A percentile compares a stretch with the other conserved stretches of the same genome.
Evolutionary conservation across 1,139 yeast species (phyloP).

Genomic region (Scheffersomyces stambukii): DNA sequence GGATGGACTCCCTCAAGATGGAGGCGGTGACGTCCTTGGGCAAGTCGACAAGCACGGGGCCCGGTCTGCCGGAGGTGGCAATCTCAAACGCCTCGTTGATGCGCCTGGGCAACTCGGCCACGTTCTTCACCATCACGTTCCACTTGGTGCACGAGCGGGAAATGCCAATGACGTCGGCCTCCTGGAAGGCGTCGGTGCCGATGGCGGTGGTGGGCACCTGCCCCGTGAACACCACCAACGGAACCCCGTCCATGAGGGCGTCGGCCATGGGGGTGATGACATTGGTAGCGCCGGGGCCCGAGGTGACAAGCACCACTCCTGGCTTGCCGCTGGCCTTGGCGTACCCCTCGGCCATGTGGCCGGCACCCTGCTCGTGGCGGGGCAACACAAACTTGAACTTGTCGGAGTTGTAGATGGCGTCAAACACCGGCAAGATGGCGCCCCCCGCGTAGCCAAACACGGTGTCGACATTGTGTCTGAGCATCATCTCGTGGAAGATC

Average conservation of each 20-base stretch:
- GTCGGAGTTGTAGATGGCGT: slow-evolving; percentile 90
- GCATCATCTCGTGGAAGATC: slow-evolving; percentile 98
- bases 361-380: slow-evolving; percentile 98
- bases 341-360: slow-evolving; percentile 99
- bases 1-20: slow-evolving; percentile 79
- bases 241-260: slow-evolving; percentile 96
- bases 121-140: slow-evolving; percentile 97
- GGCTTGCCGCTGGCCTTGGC: slow-evolving; percentile 95
- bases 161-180: slow-evolving; percentile 96
- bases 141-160: slow-evolving; percentile 97
- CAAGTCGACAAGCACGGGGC: slow-evolving; percentile 94
- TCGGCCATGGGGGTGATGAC: slow-evolving; percentile 97
- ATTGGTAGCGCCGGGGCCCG: slow-evolving; percentile 99
- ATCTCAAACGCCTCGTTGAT: slow-evolving; percentile 98
- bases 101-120: slow-evolving; percentile 90
- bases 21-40: slow-evolving; percentile 98
- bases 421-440: slow-evolving; percentile 95
- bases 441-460: slow-evolving; percentile 97
- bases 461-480: slow-evolving; percentile 91
- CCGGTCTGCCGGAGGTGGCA: slow-evolving; percentile 95
- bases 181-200: slow-evolving; percentile 99
- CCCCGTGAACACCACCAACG: slow-evolving; percentile 95
- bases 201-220: slow-evolving; percentile 95
- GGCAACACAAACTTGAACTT: slow-evolving; percentile 89
- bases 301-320: slow-evolving; percentile 96